Conservation (phyloP, 129 eudicot genomes). For the Scalesia atractyloides region DNA sequence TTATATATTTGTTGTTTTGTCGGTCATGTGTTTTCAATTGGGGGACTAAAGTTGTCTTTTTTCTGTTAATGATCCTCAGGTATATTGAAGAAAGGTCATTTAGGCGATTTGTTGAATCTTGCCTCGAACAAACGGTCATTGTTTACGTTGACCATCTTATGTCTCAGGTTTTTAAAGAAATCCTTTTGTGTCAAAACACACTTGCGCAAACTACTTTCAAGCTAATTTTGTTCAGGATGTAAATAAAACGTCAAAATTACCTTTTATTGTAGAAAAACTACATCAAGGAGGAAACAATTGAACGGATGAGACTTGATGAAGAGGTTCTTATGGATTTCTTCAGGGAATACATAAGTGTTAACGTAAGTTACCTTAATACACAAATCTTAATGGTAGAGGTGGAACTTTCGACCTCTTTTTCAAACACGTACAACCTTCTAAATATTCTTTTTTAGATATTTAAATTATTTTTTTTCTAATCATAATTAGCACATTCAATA, state of each 20-base stretch:
- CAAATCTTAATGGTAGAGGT: not conserved
- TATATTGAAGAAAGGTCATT: conserved; percentile 97
- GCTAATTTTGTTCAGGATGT: conserved; percentile 15
- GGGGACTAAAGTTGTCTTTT: not conserved
- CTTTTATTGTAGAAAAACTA: conserved; percentile 59
- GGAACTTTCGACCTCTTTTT: not conserved
- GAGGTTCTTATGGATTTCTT: conserved; percentile 96
- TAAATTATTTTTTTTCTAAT: no score
- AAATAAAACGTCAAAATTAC: conserved; percentile 1
- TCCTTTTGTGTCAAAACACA: conserved; percentile 4
- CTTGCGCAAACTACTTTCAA: not conserved
- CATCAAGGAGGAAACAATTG: conserved; percentile 96
- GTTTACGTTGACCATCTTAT: conserved; percentile 89
- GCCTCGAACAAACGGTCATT: conserved; percentile 88
- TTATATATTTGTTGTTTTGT: not conserved
- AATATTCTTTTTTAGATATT: no score
- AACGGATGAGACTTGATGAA: conserved; percentile 96
- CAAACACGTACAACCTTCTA: no score
- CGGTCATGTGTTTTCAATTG: not conserved
- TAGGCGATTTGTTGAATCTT: conserved; percentile 90
- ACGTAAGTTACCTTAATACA: conserved; percentile 58
- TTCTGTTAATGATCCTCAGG: conserved; percentile 40
- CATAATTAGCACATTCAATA: no score
- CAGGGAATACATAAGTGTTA: conserved; percentile 81
- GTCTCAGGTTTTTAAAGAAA: conserved; percentile 51